Conservation (phyloP, 371 early-diverging fungal genomes). For the Rhizopus arrhizus region DNA sequence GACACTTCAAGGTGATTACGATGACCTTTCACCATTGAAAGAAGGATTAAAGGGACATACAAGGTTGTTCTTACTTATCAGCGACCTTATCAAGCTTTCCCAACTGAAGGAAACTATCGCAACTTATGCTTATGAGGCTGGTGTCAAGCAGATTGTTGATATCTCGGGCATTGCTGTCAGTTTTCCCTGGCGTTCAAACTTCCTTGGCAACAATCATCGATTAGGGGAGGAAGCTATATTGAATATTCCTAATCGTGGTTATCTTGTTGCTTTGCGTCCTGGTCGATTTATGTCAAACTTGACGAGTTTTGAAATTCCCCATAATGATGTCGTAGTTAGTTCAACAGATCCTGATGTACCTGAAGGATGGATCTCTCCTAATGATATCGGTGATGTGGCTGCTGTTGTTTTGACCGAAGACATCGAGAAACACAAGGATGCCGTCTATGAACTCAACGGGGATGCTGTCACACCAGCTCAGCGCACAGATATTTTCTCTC, state of each 20-base stretch:
- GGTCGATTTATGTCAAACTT: slow-evolving; percentile 37
- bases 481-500: slow-evolving; percentile 12
- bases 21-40: slow-evolving; percentile 22
- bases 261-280: slow-evolving; percentile 38
- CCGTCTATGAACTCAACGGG: slow-evolving; percentile 21
- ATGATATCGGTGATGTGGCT: slow-evolving; percentile 33
- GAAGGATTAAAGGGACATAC: slow-evolving; percentile 31
- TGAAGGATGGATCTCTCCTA: slow-evolving; percentile 25
- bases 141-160: slow-evolving; percentile 40
- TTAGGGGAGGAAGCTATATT: slow-evolving; percentile 31
- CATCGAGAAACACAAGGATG: slow-evolving; percentile 26
- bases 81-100: slow-evolving; percentile 8
- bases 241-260: slow-evolving; percentile 28
- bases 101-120: slow-evolving; percentile 16
- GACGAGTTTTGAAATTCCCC: background rate
- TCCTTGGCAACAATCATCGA: slow-evolving; percentile 21
- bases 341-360: background rate
- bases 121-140: slow-evolving; percentile 28
- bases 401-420: slow-evolving; percentile 23
- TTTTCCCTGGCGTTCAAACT: slow-evolving; percentile 23
- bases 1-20: slow-evolving; percentile 36
- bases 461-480: slow-evolving; percentile 9
- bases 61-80: slow-evolving; percentile 31
- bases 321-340: slow-evolving; percentile 8
- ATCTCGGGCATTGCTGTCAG: slow-evolving; percentile 27